A percentile compares a stretch with the other conserved stretches of the same genome.
phyloP scores from a whole-genome alignment of 192 early-diverging fungal genomes.

The Mortierella alpina region DNA sequence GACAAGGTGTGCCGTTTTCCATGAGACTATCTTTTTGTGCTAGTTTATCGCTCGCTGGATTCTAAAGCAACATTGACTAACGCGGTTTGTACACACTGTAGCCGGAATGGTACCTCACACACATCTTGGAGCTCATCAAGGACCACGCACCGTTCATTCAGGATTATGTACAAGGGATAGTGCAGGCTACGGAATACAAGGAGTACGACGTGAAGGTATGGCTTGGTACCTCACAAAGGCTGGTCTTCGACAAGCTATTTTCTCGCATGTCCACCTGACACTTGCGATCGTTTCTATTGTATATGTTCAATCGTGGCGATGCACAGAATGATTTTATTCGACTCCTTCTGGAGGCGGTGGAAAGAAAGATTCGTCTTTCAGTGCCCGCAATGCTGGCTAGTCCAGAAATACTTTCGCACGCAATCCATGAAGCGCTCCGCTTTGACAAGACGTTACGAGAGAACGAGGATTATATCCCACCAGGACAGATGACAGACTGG shows the following conservation, averaged over 20 bases:
- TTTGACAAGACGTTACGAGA: conserved; percentile 79
- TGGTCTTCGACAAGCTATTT: not conserved
- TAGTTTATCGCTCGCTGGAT: too few relatives aligned
- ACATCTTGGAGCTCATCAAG: conserved; percentile 66
- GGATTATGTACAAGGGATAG: conserved; percentile 69
- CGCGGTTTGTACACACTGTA: conserved; percentile 2
- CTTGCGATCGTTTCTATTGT: not conserved
- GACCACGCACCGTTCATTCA: conserved; percentile 74
- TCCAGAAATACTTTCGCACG: conserved; percentile 74
- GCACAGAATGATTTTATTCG: conserved; percentile 72
- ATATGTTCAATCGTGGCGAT: not conserved
- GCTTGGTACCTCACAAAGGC: too few relatives aligned
- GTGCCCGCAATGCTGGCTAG: conserved; percentile 60
- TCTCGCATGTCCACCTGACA: not conserved
- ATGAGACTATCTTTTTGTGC: not conserved
- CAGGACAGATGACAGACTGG: conserved; percentile 54
- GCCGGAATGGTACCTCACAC: conserved; percentile 84
- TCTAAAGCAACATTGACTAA: not conserved
- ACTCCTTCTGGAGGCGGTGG: conserved; percentile 63
- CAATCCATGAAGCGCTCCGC: conserved; percentile 69
- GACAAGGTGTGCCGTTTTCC: conserved; percentile 68
- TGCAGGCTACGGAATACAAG: conserved; percentile 59
- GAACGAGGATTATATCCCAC: conserved; percentile 65
- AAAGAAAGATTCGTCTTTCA: conserved; percentile 67
- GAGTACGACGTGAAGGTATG: conserved; percentile 64